Conservation (phyloP, 768 basidiomycete species). For the Terana coerulea region DNA sequence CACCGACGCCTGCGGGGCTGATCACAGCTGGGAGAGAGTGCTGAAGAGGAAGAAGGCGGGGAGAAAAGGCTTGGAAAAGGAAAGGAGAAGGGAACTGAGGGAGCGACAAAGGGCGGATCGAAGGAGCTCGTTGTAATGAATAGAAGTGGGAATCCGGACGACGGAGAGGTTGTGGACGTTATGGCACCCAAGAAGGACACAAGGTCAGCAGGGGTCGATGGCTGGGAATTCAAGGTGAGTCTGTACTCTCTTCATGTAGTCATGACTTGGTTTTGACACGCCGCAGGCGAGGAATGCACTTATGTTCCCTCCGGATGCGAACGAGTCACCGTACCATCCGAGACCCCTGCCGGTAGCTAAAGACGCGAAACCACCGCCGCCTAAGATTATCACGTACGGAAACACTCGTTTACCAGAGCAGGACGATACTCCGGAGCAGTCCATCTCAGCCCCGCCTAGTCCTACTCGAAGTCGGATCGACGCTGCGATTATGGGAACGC, state of each 20-base stretch:
- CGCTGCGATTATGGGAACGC: constrained; percentile 90
- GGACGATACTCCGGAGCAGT: constrained; percentile 44
- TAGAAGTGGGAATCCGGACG: constrained; percentile 24
- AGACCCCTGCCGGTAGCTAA: constrained; percentile 23
- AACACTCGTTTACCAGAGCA: constrained; percentile 82
- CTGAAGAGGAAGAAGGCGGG: constrained; percentile 22
- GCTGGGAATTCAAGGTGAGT: constrained; percentile 77
- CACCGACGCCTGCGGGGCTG: constrained; percentile 50
- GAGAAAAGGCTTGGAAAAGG: constrained; percentile 25
- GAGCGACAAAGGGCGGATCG: constrained; percentile 15
- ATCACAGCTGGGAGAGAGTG: constrained; percentile 37
- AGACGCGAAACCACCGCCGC: constrained; percentile 34
- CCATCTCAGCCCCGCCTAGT: constrained; percentile 69
- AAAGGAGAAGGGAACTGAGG: constrained; percentile 25
- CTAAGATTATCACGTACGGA: constrained; percentile 67
- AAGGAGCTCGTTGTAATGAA: constrained; percentile 22
- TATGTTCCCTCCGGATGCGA: constrained; percentile 94
- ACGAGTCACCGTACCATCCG: constrained; percentile 72
- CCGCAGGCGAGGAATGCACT: constrained; percentile 84
- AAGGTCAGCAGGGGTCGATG: constrained; percentile 69
- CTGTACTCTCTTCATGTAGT: no score
- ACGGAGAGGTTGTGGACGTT: constrained; percentile 48
- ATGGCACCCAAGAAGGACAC: constrained; percentile 79
- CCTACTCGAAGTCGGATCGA: constrained; percentile 88
- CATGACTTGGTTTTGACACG: constrained; percentile 1